phyloP scores from a whole-genome alignment of 2,329 filamentous ascomycete genomes.

The Pyrenophora graminea region DNA sequence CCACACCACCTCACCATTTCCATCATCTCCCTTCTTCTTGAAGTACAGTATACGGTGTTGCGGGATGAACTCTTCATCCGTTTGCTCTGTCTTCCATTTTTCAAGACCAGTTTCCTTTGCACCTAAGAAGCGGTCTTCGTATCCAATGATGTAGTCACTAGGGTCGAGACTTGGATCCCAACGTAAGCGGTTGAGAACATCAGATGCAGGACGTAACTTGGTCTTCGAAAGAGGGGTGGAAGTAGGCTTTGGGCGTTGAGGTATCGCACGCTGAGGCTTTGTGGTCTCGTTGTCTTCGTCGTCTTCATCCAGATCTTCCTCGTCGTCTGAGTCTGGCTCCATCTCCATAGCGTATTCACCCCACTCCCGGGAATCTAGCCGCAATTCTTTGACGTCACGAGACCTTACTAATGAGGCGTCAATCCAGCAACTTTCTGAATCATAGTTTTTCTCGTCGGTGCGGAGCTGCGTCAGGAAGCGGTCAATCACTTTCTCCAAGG shows the following conservation, averaged over 20 bases:
- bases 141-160: conserved; percentile 56
- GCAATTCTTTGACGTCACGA: conserved; percentile 46
- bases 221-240: conserved; percentile 27
- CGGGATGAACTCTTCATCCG: conserved; percentile 62
- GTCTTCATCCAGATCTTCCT: conserved; percentile 27
- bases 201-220: conserved; percentile 46
- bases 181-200: conserved; percentile 55
- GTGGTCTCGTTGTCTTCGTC: conserved; percentile 12
- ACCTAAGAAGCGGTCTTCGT: conserved; percentile 58
- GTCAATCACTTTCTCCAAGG: conserved; percentile 47
- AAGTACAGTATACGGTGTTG: conserved; percentile 59
- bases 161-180: conserved; percentile 55
- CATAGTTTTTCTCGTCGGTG: conserved; percentile 43
- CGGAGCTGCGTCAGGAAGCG: conserved; percentile 44
- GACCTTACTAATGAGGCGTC: conserved; percentile 38
- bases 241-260: conserved; percentile 21
- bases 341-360: conserved; percentile 52
- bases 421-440: conserved; percentile 43
- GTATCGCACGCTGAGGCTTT: conserved; percentile 19
- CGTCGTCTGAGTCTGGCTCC: conserved; percentile 46
- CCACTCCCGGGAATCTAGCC: conserved; percentile 57
- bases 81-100: conserved; percentile 59
- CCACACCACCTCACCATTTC: conserved; percentile 52
- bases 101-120: conserved; percentile 53
- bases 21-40: conserved; percentile 43